Base-by-base conservation (phyloP, 164 flowering plant genomes). In the Magnolia officinalis region DNA sequence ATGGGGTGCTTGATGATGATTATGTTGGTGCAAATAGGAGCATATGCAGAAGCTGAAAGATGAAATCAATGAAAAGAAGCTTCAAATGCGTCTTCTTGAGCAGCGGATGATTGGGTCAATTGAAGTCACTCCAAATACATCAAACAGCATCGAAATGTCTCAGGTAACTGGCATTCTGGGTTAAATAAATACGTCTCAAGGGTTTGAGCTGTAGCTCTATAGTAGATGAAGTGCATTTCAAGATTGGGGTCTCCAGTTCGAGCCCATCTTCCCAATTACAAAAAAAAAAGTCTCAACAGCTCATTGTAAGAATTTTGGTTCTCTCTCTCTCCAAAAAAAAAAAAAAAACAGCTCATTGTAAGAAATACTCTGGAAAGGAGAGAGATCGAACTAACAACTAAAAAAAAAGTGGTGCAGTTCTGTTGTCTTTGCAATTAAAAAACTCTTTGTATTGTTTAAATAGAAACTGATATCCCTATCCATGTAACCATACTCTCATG, bases 51-150 rank as follows among this genome's bases (percentile, higher is more conserved):
- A 88, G 76, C 78, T 91, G 76, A 89, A 90, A 83, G 81, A 84
- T 81, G 96, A 90, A 83, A 92, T 91, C 77, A 78, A 78, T 78
- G 95, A 89, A 83, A 93, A 91, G 87, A 90, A 87, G 82, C 85
- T 66, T 71, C 98, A 91, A 70, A 90, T 91, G 70, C 88, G 81
- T 51, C 78, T 84, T 59, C 86, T 93, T 77, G 96, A 93, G 84
- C 87, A 86, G 78, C 90, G 91, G 21, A 91, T 92, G 90, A 79
- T 90, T 80, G 90, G 88, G 20, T 87, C 92, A 50, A 83, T 87
- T 76, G 89, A 87, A 74, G 83, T 76, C 61, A 77, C 79, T 73
- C 87, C 90, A 58, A 84, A 78, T 75, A 73, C 81, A 50, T 77
- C 85, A 70, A 82, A 74, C 70, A 80, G 37, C 72, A 37, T 23